Conservation (phyloP, 352 stramenopile genomes). For the Saprolegnia parasitica region DNA sequence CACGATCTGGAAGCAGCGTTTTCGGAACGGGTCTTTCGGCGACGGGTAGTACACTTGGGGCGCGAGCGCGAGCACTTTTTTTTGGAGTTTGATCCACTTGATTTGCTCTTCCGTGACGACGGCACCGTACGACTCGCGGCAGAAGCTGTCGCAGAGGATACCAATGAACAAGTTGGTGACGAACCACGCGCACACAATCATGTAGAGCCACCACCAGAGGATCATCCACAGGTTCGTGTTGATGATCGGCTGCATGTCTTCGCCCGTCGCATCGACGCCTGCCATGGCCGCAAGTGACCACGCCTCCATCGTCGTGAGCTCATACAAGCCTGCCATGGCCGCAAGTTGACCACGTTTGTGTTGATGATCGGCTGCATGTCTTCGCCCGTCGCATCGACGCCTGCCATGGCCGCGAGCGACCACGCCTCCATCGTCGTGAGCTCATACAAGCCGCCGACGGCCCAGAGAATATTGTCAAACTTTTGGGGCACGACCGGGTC, state of each 20-base stretch:
- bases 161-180: conserved; percentile 93
- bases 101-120: conserved; percentile 83
- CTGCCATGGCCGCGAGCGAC: conserved; percentile 88
- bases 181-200: conserved; percentile 71
- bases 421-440: conserved; percentile 92
- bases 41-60: conserved; percentile 53
- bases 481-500: conserved; percentile 44
- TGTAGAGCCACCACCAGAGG: conserved; percentile 44
- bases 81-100: conserved; percentile 85
- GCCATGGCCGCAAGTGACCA: conserved; percentile 91
- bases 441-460: conserved; percentile 88
- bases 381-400: conserved; percentile 81
- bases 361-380: conserved; percentile 92
- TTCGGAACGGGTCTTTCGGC: conserved; percentile 52
- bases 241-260: conserved; percentile 93
- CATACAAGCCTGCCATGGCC: conserved; percentile 91
- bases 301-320: conserved; percentile 91
- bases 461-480: conserved; percentile 80
- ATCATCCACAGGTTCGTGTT: conserved; percentile 85
- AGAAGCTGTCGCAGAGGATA: conserved; percentile 94
- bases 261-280: conserved; percentile 78
- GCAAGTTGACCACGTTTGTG: too few relatives aligned
- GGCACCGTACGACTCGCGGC: conserved; percentile 58
- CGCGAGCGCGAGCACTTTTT: conserved; percentile 51
- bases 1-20: conserved; percentile 58